These are phyloP conservation scores for Ogataea paradorogensis DNA, from an alignment of 805 yeast species.

Conservation along the genomic window DNA sequence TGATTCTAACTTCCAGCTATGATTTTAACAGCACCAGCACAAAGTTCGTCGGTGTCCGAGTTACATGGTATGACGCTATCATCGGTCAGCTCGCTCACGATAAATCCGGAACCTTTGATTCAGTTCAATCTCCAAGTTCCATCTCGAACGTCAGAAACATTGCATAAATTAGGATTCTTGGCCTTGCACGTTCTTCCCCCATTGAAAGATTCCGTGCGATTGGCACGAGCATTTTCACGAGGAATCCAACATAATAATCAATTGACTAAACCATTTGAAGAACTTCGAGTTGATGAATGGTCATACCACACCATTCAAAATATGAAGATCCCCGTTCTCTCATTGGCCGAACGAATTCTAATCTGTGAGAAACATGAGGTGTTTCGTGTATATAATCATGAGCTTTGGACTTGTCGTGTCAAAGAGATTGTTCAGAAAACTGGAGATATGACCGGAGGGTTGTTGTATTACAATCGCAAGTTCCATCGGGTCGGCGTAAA, in stretches of 20 bases:
- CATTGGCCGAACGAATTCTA: constrained; percentile 53
- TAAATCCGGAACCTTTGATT: constrained; percentile 71
- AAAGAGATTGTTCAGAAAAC: constrained; percentile 47
- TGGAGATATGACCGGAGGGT: constrained; percentile 50
- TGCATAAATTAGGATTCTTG: constrained; percentile 56
- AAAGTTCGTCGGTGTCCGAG: constrained; percentile 20
- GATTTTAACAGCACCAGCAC: constrained; percentile 51
- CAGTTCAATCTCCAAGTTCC: constrained; percentile 89
- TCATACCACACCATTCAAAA: constrained; percentile 26
- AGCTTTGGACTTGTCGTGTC: constrained; percentile 85
- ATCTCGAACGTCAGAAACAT: constrained; percentile 67
- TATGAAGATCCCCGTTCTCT: constrained; percentile 50
- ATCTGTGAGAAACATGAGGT: constrained; percentile 56
- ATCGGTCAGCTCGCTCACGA: constrained; percentile 78
- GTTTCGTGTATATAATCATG: constrained; percentile 75
- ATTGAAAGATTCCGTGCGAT: constrained; percentile 43
- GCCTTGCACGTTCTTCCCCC: constrained; percentile 81
- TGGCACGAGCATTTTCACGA: constrained; percentile 64
- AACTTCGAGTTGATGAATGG: constrained; percentile 38
- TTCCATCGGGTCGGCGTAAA: constrained; percentile 46
- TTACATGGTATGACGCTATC: constrained; percentile 81
- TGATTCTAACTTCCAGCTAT: constrained; percentile 46
- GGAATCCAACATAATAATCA: constrained; percentile 44
- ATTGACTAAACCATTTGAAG: constrained; percentile 52
- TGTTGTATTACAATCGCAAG: constrained; percentile 59